Conservation (phyloP, 2,329 filamentous ascomycete genomes). For the Neofusicoccum kwambonambiense region DNA sequence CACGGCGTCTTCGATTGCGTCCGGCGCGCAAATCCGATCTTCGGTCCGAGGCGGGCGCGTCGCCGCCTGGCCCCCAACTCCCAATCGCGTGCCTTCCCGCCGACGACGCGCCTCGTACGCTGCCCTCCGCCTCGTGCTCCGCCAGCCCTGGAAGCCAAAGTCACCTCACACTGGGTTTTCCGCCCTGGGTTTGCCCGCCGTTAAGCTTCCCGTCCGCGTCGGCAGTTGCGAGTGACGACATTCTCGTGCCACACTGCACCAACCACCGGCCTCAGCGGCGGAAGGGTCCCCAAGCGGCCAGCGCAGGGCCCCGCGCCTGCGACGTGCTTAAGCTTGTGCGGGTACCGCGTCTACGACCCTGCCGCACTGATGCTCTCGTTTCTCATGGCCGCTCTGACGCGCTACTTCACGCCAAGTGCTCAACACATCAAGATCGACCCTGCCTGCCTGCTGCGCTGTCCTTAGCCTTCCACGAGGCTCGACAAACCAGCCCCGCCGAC, state of each 20-base stretch:
- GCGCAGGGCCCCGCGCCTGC: neutral
- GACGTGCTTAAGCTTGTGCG: neutral
- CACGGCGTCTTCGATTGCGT: too few relatives aligned
- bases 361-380: neutral
- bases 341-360: neutral
- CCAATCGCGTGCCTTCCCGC: too few relatives aligned
- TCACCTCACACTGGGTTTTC: neutral
- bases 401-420: too few relatives aligned
- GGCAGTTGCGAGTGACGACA: neutral
- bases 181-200: neutral
- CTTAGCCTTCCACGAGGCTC: neutral
- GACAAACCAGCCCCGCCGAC: neutral
- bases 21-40: neutral
- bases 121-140: neutral
- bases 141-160: neutral
- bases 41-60: slow-evolving; percentile 1
- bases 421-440: too few relatives aligned
- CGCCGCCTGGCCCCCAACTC: neutral
- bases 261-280: neutral
- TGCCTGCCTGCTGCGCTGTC: neutral
- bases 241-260: neutral
- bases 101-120: too few relatives aligned
- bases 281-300: neutral
- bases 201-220: neutral
- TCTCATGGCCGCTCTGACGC: neutral